Evolutionary conservation across 768 basidiomycete species (phyloP).

Genomic region (Punctularia strigosozonata): DNA sequence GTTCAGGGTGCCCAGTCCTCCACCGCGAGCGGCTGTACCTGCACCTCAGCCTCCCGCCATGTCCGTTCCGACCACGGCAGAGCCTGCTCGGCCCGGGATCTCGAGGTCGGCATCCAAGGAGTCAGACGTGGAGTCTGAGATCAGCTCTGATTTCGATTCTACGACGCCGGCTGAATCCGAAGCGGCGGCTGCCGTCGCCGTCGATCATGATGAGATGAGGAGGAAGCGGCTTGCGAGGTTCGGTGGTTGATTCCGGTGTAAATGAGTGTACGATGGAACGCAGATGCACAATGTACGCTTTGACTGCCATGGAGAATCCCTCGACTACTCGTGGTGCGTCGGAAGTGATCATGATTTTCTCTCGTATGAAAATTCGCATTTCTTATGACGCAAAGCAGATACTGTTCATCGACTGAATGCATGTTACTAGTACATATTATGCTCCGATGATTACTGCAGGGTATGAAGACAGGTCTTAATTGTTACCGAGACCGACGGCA

Average conservation of each 20-base stretch:
- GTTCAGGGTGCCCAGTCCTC: constrained; percentile 24
- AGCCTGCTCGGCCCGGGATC: background rate
- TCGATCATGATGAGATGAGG: constrained; percentile 57
- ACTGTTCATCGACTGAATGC: no score
- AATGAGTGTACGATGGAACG: no score
- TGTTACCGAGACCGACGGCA: constrained; percentile 30
- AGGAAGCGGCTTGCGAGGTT: constrained; percentile 53
- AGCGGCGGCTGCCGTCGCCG: constrained; percentile 20
- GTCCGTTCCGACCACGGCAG: constrained; percentile 1
- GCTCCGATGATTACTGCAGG: no score
- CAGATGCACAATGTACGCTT: no score
- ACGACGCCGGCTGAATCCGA: constrained; percentile 11
- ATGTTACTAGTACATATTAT: no score
- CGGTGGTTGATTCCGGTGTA: constrained; percentile 35
- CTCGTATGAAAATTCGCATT: no score
- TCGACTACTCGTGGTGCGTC: no score
- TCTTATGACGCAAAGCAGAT: no score
- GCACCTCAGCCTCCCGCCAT: constrained; percentile 4
- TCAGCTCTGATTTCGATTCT: constrained; percentile 18
- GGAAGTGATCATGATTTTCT: no score
- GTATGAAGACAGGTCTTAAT: no score
- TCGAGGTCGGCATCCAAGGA: constrained; percentile 4
- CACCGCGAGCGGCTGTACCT: constrained; percentile 11
- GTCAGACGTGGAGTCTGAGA: constrained; percentile 17
- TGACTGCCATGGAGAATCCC: no score